Conservation (phyloP, 352 stramenopile species). For the Pythium apleroticum region DNA sequence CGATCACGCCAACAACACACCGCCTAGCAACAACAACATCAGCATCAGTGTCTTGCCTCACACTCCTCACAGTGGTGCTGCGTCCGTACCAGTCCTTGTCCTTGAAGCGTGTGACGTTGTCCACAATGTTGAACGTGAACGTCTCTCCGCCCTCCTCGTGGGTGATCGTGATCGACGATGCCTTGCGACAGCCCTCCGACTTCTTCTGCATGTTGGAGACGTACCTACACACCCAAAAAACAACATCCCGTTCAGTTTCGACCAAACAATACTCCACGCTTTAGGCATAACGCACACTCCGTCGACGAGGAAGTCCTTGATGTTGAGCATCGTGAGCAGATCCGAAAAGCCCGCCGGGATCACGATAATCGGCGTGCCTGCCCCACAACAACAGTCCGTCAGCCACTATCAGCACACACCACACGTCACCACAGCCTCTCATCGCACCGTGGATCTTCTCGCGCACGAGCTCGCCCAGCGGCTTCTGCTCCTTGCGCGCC, state of each 20-base stretch:
- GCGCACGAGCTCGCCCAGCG: slow-evolving; percentile 65
- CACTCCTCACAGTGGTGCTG: not conserved
- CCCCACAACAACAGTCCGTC: not conserved
- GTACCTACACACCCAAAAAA: slow-evolving; percentile 27
- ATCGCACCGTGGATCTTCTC: slow-evolving; percentile 77
- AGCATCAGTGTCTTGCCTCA: not conserved
- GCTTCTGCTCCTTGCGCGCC: slow-evolving; percentile 61
- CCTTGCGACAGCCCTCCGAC: slow-evolving; percentile 72
- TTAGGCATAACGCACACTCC: slow-evolving; percentile 54
- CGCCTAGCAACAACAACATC: slow-evolving; percentile 42
- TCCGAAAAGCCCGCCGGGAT: slow-evolving; percentile 86
- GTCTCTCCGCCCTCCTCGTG: slow-evolving; percentile 78
- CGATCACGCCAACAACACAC: slow-evolving; percentile 88
- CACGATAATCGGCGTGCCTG: slow-evolving; percentile 90
- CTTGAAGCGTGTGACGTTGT: slow-evolving; percentile 81
- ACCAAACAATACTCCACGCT: not conserved
- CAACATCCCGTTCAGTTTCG: not conserved
- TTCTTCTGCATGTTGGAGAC: slow-evolving; percentile 88
- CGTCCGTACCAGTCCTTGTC: slow-evolving; percentile 83
- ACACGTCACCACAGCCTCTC: not conserved
- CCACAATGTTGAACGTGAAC: slow-evolving; percentile 89
- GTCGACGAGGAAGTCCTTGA: slow-evolving; percentile 85
- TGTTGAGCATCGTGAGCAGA: slow-evolving; percentile 89
- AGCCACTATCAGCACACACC: not conserved
- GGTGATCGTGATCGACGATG: slow-evolving; percentile 78